Percentiles rank a stretch among this genome's conserved stretches.
Evolutionary conservation across 805 yeast genomes (phyloP).

Genomic region (Candida andamanensis): DNA sequence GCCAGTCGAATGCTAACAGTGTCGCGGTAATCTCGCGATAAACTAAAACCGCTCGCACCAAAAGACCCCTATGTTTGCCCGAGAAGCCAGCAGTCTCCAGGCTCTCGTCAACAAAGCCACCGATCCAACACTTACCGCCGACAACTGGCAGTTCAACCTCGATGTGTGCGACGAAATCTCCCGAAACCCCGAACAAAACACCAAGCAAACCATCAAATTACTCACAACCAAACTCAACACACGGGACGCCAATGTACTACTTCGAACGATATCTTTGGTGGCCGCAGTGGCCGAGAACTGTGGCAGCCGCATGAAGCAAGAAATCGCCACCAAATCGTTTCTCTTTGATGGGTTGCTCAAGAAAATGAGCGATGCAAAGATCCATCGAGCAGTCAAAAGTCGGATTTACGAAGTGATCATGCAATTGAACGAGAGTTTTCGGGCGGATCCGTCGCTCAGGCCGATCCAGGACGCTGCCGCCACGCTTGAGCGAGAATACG

Average conservation of each 20-base stretch:
- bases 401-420: conserved; percentile 62
- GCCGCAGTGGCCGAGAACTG: conserved; percentile 41
- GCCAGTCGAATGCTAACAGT: too few species aligned
- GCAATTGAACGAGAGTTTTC: conserved; percentile 62
- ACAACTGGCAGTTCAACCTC: conserved; percentile 41
- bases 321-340: conserved; percentile 35
- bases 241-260: conserved; percentile 38
- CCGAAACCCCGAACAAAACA: conserved; percentile 31
- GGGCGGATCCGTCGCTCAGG: conserved; percentile 68
- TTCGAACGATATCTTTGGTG: conserved; percentile 32
- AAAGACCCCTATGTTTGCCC: too few species aligned
- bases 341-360: conserved; percentile 28
- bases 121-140: conserved; percentile 36
- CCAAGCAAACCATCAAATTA: conserved; percentile 25
- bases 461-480: conserved; percentile 62
- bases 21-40: too few species aligned
- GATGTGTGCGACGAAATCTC: conserved; percentile 39
- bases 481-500: conserved; percentile 29
- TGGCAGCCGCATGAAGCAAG: conserved; percentile 42
- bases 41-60: too few species aligned
- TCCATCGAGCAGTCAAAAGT: conserved; percentile 64
- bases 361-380: conserved; percentile 47
- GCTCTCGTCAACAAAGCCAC: conserved; percentile 35
- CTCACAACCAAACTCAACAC: conserved; percentile 20
- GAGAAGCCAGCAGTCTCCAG: neutral